Percentiles rank a stretch among this genome's conserved stretches.
Evolutionary conservation across 352 stramenopile genomes (phyloP).

Genomic region (Elongisporangium prolatum): DNA sequence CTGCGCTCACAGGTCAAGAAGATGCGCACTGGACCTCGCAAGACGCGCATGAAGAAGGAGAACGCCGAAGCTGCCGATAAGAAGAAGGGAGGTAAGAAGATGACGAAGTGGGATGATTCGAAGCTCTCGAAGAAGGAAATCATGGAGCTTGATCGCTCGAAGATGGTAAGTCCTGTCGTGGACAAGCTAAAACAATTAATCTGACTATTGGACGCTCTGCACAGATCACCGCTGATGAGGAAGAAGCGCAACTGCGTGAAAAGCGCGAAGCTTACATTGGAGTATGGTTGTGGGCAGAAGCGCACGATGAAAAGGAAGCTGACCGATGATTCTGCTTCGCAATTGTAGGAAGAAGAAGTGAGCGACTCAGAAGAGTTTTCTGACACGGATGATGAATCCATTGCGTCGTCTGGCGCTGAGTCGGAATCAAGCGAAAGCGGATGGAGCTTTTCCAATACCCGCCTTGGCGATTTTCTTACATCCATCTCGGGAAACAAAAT

Average conservation of each 20-base stretch:
- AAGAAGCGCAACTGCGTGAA: conserved; percentile 60
- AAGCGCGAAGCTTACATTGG: conserved; percentile 83
- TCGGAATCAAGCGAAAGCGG: conserved; percentile 51
- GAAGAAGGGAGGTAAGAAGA: conserved; percentile 72
- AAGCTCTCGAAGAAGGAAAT: conserved; percentile 86
- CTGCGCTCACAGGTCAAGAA: conserved; percentile 32
- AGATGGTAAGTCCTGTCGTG: conserved; percentile 28
- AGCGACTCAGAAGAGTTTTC: conserved; percentile 63
- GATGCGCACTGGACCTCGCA: conserved; percentile 65
- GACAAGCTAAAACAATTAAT: neutral
- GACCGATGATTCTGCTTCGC: neutral
- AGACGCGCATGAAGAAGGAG: conserved; percentile 55
- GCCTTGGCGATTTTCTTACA: conserved; percentile 78
- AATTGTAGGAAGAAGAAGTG: conserved; percentile 50
- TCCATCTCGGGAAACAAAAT: conserved; percentile 90
- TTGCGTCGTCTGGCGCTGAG: conserved; percentile 57
- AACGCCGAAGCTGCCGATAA: conserved; percentile 32
- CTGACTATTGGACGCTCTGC: conserved; percentile 1
- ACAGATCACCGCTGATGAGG: conserved; percentile 62
- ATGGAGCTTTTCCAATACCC: conserved; percentile 82
- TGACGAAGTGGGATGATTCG: conserved; percentile 82
- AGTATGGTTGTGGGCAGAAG: conserved; percentile 23
- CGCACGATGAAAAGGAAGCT: neutral
- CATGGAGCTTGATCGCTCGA: conserved; percentile 63
- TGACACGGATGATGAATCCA: conserved; percentile 71